phyloP scores from a whole-genome alignment of 1,284 basidiomycete genomes.

The Agaricales sp. region DNA sequence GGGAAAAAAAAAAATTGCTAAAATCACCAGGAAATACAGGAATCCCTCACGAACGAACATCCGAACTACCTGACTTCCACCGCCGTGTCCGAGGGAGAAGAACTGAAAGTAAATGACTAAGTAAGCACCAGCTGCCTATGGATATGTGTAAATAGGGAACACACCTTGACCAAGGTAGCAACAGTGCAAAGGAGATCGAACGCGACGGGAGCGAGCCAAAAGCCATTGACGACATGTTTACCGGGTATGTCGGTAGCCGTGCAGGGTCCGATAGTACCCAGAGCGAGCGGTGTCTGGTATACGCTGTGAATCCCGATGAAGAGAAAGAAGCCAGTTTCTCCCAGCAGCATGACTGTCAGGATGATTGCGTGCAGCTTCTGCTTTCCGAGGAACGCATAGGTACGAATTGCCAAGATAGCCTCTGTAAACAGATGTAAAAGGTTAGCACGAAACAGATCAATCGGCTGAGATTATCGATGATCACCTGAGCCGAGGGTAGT shows the following conservation, averaged over 20 bases:
- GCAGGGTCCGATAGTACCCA: conserved; percentile 8
- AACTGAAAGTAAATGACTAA: too few relatives aligned
- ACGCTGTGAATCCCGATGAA: conserved; percentile 8
- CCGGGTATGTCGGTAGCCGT: conserved; percentile 9
- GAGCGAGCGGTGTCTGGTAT: conserved; percentile 4
- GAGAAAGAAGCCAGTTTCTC: conserved; percentile 8
- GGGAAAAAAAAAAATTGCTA: too few relatives aligned
- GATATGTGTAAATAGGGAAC: background rate
- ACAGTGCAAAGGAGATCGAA: conserved; percentile 10
- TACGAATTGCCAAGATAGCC: conserved; percentile 9
- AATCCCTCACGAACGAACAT: too few relatives aligned
- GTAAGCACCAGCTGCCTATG: too few relatives aligned
- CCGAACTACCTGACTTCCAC: too few relatives aligned
- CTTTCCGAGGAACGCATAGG: conserved; percentile 9
- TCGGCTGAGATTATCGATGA: background rate
- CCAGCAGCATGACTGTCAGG: conserved; percentile 6
- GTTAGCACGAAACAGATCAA: too few relatives aligned
- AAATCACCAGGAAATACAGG: too few relatives aligned
- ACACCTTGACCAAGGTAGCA: conserved; percentile 6
- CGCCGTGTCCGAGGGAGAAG: too few relatives aligned
- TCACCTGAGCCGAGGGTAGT: conserved; percentile 6
- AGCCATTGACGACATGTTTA: conserved; percentile 9
- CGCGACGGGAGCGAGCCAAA: conserved; percentile 8
- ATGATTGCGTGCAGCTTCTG: background rate
- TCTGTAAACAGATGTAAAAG: conserved; percentile 1